A percentile compares a stretch with the other conserved stretches of the same genome.
Evolutionary conservation across 2,329 filamentous ascomycete genomes (phyloP).

Genomic region (Cladosporium sp.): DNA sequence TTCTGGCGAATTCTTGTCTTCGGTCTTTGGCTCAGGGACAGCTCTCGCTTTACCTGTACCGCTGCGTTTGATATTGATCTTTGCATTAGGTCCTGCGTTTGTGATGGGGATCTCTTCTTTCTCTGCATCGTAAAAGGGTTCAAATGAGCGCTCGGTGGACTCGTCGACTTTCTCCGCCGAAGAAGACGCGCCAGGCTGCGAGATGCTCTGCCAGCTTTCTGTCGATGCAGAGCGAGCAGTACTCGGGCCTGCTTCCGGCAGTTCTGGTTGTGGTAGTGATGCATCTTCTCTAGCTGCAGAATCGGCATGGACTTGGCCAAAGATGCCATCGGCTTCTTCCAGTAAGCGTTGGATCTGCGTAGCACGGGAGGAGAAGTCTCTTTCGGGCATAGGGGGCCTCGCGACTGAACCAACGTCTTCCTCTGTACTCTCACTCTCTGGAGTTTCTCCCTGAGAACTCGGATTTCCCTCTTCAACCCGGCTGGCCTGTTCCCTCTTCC

Average conservation of each 20-base stretch:
- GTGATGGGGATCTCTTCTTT: slow-evolving; percentile 38
- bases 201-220: slow-evolving; percentile 11
- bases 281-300: neutral
- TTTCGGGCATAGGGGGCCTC: slow-evolving; percentile 42
- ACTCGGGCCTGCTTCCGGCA: neutral
- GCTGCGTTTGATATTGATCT: slow-evolving; percentile 37
- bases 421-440: neutral
- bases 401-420: neutral
- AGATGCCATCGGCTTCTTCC: slow-evolving; percentile 44
- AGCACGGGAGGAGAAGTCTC: slow-evolving; percentile 50
- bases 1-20: neutral
- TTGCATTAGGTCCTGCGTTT: slow-evolving; percentile 40
- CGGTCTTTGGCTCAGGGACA: slow-evolving; percentile 27
- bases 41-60: slow-evolving; percentile 31
- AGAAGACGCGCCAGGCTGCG: neutral
- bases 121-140: slow-evolving; percentile 3
- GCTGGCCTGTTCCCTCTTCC: neutral
- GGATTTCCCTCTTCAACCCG: neutral
- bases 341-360: slow-evolving; percentile 51
- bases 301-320: slow-evolving; percentile 15
- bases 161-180: neutral
- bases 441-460: neutral
- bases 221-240: neutral
- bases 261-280: neutral
- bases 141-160: neutral